Evolutionary conservation across 2,329 filamentous ascomycete species (phyloP).

Genomic region (Paecilomyces sp.): DNA sequence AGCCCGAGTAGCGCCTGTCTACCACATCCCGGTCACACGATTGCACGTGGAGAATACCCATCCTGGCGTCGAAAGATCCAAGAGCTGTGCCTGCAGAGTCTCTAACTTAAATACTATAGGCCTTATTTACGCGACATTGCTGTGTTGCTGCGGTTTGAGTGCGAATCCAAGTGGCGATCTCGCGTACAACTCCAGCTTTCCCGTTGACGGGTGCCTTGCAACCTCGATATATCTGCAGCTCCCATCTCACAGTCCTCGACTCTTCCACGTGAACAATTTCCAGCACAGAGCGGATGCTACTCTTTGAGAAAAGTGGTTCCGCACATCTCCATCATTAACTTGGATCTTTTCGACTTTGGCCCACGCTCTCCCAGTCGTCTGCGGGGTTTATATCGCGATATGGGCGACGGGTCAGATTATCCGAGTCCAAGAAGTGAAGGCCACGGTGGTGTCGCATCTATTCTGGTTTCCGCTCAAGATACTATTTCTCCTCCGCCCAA

Average conservation of each 20-base stretch:
- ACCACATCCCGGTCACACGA: background rate
- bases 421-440: conserved; percentile 38
- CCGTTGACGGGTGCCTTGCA: conserved; percentile 16
- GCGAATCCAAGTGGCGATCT: background rate
- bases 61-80: background rate
- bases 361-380: conserved; percentile 16
- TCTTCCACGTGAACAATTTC: conserved; percentile 5
- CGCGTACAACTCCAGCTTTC: background rate
- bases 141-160: background rate
- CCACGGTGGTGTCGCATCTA: conserved; percentile 25
- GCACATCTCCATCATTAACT: conserved; percentile 6
- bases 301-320: conserved; percentile 8
- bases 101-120: background rate
- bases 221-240: conserved; percentile 20
- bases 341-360: conserved; percentile 5
- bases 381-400: conserved; percentile 26
- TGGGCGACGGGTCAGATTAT: conserved; percentile 36
- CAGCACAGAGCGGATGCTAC: background rate
- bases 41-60: background rate
- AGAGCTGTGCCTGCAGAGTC: background rate
- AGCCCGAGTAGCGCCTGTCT: background rate
- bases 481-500: conserved; percentile 24
- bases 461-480: conserved; percentile 28
- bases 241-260: background rate
- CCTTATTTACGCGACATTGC: background rate